Percentiles rank a stretch among this genome's conserved stretches.
phyloP scores from a whole-genome alignment of 1,284 basidiomycete genomes.

The Bondarzewia mesenterica region DNA sequence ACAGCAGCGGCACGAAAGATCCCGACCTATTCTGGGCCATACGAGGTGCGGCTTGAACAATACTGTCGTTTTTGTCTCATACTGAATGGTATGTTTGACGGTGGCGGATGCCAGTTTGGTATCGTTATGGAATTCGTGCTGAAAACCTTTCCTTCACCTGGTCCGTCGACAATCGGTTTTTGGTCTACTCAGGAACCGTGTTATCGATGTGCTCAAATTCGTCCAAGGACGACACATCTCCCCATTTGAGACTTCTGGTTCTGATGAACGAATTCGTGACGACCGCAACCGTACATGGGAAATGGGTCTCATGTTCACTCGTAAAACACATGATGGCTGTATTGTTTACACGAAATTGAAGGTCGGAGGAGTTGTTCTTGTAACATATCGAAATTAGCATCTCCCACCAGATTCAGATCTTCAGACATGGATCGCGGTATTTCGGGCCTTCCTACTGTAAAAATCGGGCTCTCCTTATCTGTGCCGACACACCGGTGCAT shows the following conservation, averaged over 20 bases:
- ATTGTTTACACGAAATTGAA: too few relatives aligned
- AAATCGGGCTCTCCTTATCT: too few relatives aligned
- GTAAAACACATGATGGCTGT: too few relatives aligned
- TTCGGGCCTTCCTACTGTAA: too few relatives aligned
- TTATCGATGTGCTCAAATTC: constrained; percentile 10
- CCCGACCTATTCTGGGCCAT: constrained; percentile 31
- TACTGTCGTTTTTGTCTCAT: not conserved
- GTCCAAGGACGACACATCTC: constrained; percentile 7
- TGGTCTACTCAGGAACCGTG: constrained; percentile 12
- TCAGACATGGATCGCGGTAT: too few relatives aligned
- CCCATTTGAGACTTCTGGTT: too few relatives aligned
- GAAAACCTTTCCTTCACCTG: constrained; percentile 19
- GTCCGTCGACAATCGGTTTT: constrained; percentile 16
- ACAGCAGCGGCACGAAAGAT: constrained; percentile 20
- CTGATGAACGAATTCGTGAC: not conserved
- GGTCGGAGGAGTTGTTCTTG: too few relatives aligned
- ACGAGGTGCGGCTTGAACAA: constrained; percentile 14
- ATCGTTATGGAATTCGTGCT: constrained; percentile 35
- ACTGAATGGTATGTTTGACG: constrained; percentile 12
- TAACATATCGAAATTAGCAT: too few relatives aligned
- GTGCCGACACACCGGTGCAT: too few relatives aligned
- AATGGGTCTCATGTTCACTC: constrained; percentile 15
- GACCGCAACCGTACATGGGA: constrained; percentile 1
- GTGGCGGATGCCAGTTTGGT: constrained; percentile 40
- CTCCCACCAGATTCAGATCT: too few relatives aligned